A percentile compares a stretch with the other conserved stretches of the same genome.
Conservation (phyloP, 495 filamentous ascomycete genomes). For the Immersiella caudata region DNA sequence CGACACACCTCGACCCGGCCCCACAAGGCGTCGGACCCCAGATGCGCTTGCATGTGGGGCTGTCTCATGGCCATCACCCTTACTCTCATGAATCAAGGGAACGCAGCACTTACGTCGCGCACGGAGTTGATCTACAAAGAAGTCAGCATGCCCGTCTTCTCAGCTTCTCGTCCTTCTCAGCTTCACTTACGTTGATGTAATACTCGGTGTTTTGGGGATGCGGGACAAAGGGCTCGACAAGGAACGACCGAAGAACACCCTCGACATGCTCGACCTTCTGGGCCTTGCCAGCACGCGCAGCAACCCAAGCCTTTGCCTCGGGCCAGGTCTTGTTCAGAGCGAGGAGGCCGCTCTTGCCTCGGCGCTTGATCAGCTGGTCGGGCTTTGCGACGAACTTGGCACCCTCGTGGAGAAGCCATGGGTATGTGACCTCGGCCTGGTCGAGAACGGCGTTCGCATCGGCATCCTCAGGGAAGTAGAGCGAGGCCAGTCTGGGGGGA, state of each 20-base stretch:
- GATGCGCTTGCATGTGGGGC: conserved; percentile 28
- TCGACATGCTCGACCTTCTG: conserved; percentile 91
- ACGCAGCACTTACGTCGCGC: conserved; percentile 39
- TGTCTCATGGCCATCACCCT: neutral
- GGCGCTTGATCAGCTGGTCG: conserved; percentile 98
- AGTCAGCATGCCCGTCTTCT: conserved; percentile 56
- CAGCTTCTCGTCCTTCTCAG: conserved; percentile 74
- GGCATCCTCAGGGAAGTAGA: conserved; percentile 90
- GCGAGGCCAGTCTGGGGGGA: conserved; percentile 82
- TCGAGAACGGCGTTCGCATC: conserved; percentile 83
- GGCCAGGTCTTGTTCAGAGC: conserved; percentile 97
- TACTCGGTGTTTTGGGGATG: conserved; percentile 93
- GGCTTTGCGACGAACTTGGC: conserved; percentile 98
- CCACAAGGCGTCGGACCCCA: neutral
- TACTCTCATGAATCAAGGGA: conserved; percentile 2
- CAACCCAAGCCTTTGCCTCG: conserved; percentile 90
- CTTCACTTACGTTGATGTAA: conserved; percentile 76
- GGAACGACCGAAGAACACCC: conserved; percentile 88
- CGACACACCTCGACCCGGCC: neutral
- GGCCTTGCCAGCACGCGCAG: conserved; percentile 83
- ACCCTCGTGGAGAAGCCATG: conserved; percentile 81
- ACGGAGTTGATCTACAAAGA: conserved; percentile 41
- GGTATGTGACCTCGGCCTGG: conserved; percentile 92
- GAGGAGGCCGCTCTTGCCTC: conserved; percentile 97
- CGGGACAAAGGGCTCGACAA: conserved; percentile 97